These are phyloP conservation scores for Ilex asprella DNA, from an alignment of 257 asterid species.

Conservation along the genomic window DNA sequence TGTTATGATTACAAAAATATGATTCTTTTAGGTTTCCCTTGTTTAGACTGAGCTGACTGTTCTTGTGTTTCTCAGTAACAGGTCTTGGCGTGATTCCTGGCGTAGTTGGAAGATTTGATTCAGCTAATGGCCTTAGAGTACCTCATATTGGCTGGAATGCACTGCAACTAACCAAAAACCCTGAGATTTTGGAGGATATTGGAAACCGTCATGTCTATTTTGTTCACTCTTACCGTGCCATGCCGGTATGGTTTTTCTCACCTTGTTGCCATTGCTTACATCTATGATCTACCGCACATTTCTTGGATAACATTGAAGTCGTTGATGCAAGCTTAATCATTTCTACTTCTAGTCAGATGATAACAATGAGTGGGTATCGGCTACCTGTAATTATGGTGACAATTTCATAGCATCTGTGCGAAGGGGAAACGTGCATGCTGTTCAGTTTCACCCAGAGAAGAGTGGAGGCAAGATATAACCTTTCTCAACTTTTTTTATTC, in stretches of 20 bases:
- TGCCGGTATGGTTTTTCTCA: constrained; percentile 44
- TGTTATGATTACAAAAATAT: no score
- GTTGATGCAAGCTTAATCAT: neutral
- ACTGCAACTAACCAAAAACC: constrained; percentile 43
- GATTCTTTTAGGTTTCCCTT: no score
- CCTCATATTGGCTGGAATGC: constrained; percentile 99
- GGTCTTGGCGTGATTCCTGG: constrained; percentile 99
- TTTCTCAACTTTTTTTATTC: neutral
- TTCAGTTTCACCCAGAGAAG: constrained; percentile 97
- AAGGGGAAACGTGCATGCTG: constrained; percentile 90
- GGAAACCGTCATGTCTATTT: constrained; percentile 83
- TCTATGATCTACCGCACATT: neutral
- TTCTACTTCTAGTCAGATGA: constrained; percentile 55
- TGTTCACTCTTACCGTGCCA: constrained; percentile 93
- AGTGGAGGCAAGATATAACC: constrained; percentile 65
- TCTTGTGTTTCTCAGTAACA: constrained; percentile 45
- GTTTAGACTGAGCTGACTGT: neutral
- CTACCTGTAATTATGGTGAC: constrained; percentile 77
- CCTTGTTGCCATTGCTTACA: constrained; percentile 8
- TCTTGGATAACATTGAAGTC: neutral
- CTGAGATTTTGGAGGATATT: constrained; percentile 73
- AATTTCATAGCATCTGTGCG: constrained; percentile 76
- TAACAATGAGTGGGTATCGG: constrained; percentile 81
- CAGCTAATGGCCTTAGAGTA: constrained; percentile 70
- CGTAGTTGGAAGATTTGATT: constrained; percentile 82